phyloP scores from a whole-genome alignment of 164 flowering plant species.

The Vitis rotundifolia region DNA sequence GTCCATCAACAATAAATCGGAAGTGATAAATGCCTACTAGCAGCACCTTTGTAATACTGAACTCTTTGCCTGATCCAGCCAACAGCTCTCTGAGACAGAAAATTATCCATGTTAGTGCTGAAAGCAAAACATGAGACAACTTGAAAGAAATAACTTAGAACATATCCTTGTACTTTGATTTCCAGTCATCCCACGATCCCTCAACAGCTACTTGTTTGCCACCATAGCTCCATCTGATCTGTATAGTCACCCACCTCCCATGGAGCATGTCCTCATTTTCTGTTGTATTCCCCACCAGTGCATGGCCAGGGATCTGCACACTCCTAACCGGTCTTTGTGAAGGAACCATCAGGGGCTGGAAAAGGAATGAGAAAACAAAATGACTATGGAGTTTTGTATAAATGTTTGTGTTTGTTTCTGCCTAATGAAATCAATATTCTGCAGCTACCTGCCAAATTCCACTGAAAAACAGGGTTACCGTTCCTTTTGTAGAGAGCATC shows the following conservation, averaged over 20 bases:
- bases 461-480: not conserved
- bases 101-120: not conserved
- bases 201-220: conserved; percentile 71
- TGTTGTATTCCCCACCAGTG: conserved; percentile 32
- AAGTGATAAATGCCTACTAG: conserved; percentile 44
- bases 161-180: conserved; percentile 39
- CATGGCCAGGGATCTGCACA: conserved; percentile 31
- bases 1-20: conserved; percentile 48
- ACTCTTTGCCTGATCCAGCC: conserved; percentile 34
- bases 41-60: conserved; percentile 35
- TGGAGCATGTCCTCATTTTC: conserved; percentile 31
- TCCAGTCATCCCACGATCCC: conserved; percentile 93
- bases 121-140: not conserved
- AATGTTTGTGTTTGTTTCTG: not conserved
- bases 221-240: conserved; percentile 72
- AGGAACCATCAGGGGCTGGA: conserved; percentile 55
- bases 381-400: not conserved
- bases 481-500: not conserved
- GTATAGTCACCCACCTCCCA: conserved; percentile 52
- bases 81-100: conserved; percentile 32
- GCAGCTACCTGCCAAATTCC: not conserved
- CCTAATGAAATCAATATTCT: not conserved
- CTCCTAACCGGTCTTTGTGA: conserved; percentile 46
- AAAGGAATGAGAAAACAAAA: conserved; percentile 3
- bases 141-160: not conserved